phyloP scores from a whole-genome alignment of 75 land plant species.

The Picea sitchensis region DNA sequence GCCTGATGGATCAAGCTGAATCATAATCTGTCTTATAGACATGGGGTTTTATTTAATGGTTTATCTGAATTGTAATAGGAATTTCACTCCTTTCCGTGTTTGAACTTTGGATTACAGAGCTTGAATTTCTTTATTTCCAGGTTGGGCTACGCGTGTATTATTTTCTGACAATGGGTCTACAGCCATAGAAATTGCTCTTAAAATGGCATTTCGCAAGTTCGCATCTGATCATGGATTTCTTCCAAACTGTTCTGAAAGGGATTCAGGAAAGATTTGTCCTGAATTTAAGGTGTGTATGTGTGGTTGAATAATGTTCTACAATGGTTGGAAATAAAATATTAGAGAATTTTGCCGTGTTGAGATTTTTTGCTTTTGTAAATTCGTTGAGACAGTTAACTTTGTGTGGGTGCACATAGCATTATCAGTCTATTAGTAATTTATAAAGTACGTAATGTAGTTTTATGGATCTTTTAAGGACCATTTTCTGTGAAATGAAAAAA shows the following conservation, averaged over 20 bases:
- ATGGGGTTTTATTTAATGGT: neutral
- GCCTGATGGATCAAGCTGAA: neutral
- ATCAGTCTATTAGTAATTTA: neutral
- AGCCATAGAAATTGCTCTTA: constrained; percentile 89
- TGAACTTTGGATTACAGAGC: neutral
- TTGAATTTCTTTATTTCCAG: constrained; percentile 38
- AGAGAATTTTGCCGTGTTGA: neutral
- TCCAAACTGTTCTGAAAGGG: constrained; percentile 2
- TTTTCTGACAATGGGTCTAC: constrained; percentile 97
- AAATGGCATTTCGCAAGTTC: constrained; percentile 95
- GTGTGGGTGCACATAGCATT: neutral
- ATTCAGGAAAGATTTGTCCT: constrained; percentile 5
- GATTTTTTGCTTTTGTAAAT: neutral
- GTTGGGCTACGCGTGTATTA: constrained; percentile 82
- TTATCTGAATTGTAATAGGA: neutral
- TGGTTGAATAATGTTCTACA: constrained; percentile 1
- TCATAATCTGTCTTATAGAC: neutral
- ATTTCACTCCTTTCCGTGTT: neutral
- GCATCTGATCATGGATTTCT: constrained; percentile 52
- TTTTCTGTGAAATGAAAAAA: neutral
- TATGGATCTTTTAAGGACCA: neutral
- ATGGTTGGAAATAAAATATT: too few relatives aligned
- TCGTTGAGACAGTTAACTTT: neutral
- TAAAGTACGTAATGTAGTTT: neutral
- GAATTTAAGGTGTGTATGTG: constrained; percentile 42